Conservation (phyloP, 148 eudicot species). For the Nyssa sinensis region DNA sequence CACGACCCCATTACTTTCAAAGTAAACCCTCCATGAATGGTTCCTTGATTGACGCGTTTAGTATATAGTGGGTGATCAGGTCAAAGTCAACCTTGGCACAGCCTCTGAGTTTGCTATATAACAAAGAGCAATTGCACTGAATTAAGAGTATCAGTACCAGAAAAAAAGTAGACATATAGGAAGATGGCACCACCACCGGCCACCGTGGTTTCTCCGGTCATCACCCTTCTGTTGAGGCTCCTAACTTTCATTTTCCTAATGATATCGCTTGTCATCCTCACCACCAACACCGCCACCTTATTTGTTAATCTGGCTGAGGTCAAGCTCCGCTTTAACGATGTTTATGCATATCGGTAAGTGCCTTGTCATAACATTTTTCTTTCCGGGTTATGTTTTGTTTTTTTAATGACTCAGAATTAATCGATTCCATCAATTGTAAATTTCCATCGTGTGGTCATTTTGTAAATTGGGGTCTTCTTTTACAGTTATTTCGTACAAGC, state of each 20-base stretch:
- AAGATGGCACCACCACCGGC: conserved; percentile 8
- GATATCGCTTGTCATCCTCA: conserved; percentile 18
- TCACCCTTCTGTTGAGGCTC: conserved; percentile 7
- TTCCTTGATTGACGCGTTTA: too few relatives aligned
- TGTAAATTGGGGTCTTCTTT: too few relatives aligned
- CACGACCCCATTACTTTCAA: too few relatives aligned
- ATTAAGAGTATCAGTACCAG: neutral
- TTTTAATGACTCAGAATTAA: neutral
- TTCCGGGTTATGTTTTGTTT: neutral
- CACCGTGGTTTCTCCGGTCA: conserved; percentile 8
- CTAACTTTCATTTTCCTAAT: conserved; percentile 9
- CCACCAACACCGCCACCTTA: conserved; percentile 15
- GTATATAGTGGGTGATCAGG: too few relatives aligned
- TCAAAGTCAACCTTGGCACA: neutral
- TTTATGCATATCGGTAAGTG: conserved; percentile 14
- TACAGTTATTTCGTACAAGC: too few relatives aligned
- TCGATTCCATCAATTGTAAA: too few relatives aligned
- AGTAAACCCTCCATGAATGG: too few relatives aligned
- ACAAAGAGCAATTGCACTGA: neutral
- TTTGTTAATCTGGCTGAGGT: neutral
- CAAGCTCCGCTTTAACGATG: conserved; percentile 11
- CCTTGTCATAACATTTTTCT: neutral
- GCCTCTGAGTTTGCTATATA: neutral
- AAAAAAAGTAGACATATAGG: neutral
- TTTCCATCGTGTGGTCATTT: too few relatives aligned